Evolutionary conservation across 495 filamentous ascomycete species (phyloP).

Genomic region (Annulohypoxylon moriforme): DNA sequence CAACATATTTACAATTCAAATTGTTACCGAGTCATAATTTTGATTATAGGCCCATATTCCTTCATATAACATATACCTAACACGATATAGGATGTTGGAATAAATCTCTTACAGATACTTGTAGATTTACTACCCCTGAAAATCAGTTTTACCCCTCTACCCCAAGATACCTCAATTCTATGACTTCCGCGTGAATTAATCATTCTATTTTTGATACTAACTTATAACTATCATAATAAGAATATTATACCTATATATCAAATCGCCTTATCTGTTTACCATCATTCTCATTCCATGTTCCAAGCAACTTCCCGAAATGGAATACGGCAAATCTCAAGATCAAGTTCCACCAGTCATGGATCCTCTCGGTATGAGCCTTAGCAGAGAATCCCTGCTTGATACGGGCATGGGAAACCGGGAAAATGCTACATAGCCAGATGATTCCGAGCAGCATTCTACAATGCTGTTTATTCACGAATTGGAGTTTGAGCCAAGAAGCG

Average conservation of each 20-base stretch:
- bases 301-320: conserved; percentile 31
- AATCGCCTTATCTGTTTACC: background rate
- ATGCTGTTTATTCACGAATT: conserved; percentile 7
- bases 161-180: background rate
- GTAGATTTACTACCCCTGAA: background rate
- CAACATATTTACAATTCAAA: background rate
- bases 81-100: background rate
- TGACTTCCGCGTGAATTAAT: background rate
- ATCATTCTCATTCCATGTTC: background rate
- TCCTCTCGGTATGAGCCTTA: conserved; percentile 18
- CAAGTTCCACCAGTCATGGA: conserved; percentile 32
- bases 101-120: background rate
- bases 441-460: background rate
- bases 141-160: background rate
- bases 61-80: background rate
- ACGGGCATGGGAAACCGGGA: conserved; percentile 15
- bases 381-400: conserved; percentile 23
- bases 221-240: background rate
- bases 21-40: background rate
- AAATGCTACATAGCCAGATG: conserved; percentile 25
- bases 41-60: background rate
- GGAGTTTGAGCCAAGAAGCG: background rate
- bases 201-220: background rate
- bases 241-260: background rate
- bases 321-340: conserved; percentile 30